Conservation (phyloP, 2,329 filamentous ascomycete genomes). For the Aspergillus sp. region DNA sequence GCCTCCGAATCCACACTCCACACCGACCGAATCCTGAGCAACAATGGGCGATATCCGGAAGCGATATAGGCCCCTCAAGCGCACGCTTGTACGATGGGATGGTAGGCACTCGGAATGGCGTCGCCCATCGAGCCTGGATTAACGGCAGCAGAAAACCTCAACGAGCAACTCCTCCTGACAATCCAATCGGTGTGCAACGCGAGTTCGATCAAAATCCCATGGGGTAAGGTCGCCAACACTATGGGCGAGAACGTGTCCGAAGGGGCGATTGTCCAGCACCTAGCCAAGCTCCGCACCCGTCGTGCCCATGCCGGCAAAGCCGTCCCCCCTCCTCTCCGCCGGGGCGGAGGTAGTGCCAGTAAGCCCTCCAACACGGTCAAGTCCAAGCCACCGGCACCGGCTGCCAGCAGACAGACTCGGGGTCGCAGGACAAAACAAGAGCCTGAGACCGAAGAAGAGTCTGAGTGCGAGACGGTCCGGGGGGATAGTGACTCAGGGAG, state of each 20-base stretch:
- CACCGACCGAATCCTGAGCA: not conserved
- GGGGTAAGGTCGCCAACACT: conserved; percentile 28
- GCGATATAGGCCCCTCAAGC: conserved; percentile 20
- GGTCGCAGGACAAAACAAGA: too few relatives aligned
- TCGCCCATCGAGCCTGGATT: too few relatives aligned
- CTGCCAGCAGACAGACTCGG: too few relatives aligned
- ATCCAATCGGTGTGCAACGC: conserved; percentile 34
- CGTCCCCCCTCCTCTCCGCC: conserved; percentile 33
- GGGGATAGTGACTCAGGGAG: too few relatives aligned
- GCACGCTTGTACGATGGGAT: conserved; percentile 35
- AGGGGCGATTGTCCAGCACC: conserved; percentile 39
- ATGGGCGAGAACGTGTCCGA: conserved; percentile 35
- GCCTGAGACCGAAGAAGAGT: too few relatives aligned
- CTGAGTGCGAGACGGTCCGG: too few relatives aligned
- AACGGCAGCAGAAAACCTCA: conserved; percentile 29
- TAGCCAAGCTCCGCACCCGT: conserved; percentile 35
- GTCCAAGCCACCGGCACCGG: too few relatives aligned
- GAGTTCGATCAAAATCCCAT: conserved; percentile 33
- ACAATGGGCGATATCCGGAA: conserved; percentile 6
- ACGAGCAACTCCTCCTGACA: conserved; percentile 34
- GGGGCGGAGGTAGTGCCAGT: too few relatives aligned
- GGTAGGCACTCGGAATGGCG: too few relatives aligned
- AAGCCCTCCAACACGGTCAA: too few relatives aligned
- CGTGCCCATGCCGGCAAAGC: conserved; percentile 22
- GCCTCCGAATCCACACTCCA: too few relatives aligned